Base-by-base conservation (phyloP, 768 basidiomycete species). In the Pleurotus platypus region DNA sequence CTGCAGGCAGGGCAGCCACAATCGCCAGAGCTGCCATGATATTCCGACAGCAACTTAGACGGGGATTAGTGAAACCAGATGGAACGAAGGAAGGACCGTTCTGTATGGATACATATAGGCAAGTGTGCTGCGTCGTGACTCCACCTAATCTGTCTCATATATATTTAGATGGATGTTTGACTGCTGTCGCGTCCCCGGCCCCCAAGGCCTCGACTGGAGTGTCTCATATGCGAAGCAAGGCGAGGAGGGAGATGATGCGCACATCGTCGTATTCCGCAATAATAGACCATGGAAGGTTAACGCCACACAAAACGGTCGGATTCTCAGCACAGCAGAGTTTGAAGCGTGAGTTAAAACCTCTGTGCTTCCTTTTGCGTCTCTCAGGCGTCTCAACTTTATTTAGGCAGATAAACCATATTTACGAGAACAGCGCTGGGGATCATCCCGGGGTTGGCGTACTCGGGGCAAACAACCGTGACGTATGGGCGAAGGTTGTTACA, bases 61-160 rank as follows among this genome's bases (percentile, higher is more conserved):
- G 74, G 12, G 92, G 92, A 5, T 67, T 78, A n/a, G 61, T 92
- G 22, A 64, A 74, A 46, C 84, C 87, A 11, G 92, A 94, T 50
- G 68, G 70, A 1, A 83, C 84, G 12, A 89, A 82, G 66, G 89
- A 88, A 56, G 79, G 81, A 0, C 80, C 87, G 13, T 63, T 92
- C 6, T 94, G 92, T 66, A 93, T 94, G 92, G 92, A 94, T 66
- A 89, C 89, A 5, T 93, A 88, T 70, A 76, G 90, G 89, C 87
- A 39, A n/a, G 18, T 24, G 24, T 15, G 12, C 12, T 16, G 54
- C 6, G n/a, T 26, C 43, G 16, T 22, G 15, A 27, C 15, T n/a
- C 30, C 15, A 45, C 18, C 24, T 40, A 20, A 30, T 11, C n/a
- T 43, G 16, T n/a, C 16, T 46, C 37, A 45, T 16, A 20, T 20